Evolutionary conservation across 1,284 basidiomycete species (phyloP), one percentile per base, ranked within the genome.

Genomic region (Apiotrichum porosum): DNA sequence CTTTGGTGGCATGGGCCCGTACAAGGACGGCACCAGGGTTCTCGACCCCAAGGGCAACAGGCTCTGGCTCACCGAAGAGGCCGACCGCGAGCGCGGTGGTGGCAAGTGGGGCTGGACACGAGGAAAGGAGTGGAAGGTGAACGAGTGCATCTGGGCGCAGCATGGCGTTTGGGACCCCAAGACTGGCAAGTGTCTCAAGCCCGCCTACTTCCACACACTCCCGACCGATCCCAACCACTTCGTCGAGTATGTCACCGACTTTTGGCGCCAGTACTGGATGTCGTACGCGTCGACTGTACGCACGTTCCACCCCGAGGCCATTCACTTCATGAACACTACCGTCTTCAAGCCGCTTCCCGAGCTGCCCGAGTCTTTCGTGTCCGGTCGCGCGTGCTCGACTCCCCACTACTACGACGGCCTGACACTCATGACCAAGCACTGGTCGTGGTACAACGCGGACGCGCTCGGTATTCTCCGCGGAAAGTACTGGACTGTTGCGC

Each of bases 331-430:
- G 34, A 88, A 95, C 60, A 87, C 91, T 0, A 88, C 93, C 3
- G 93, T 98, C 0, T 95, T 97, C 69, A 84, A 85, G 5, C 78
- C 77, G 13, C 92, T 91, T 0, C 75, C 78, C 3, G 56, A 65
- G 21, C 74, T 89, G 4, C 76, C 80, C 3, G 80, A 81, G 30
- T 78, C 78, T 3, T 74, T 82, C 37, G 76, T 93, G 14, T 74
- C 77, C 36, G 83, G 84, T 0, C 82, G 94, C 2, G 84, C 81
- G 9, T 88, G 82, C 44, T 85, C 87, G 53, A 85, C 88, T 0
- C 80, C 83, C 0, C 94, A 98, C 72, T 98, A 91, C 69, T 98
- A 97, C 69, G 94, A 98, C 63, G 94, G 94, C 2, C 77, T 97
- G 37, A 80, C 79, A 12, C 68, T 80, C 44, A 67, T 79, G 57